Percentiles rank a stretch among this genome's conserved stretches.
Evolutionary conservation across 2,329 filamentous ascomycete species (phyloP).

Genomic region (Pleomassaria siparia): DNA sequence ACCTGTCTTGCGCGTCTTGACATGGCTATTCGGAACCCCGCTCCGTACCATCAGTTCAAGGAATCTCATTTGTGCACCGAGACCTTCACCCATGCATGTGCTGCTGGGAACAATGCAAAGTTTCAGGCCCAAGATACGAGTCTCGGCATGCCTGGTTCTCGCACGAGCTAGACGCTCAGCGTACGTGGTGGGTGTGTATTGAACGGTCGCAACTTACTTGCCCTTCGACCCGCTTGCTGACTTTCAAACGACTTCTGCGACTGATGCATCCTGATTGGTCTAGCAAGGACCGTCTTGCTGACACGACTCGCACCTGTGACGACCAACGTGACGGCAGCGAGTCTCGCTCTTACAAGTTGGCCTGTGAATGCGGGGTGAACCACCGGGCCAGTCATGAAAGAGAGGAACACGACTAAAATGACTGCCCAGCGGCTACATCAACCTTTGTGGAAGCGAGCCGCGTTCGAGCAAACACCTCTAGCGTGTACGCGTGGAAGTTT

Average conservation of each 20-base stretch:
- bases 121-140: slow-evolving; percentile 18
- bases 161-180: slow-evolving; percentile 20
- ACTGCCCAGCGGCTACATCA: too few species aligned
- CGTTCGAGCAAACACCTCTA: too few species aligned
- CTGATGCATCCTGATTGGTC: slow-evolving; percentile 7
- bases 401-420: too few species aligned
- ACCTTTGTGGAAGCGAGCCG: too few species aligned
- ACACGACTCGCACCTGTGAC: slow-evolving; percentile 14
- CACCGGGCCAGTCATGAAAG: too few species aligned
- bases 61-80: slow-evolving; percentile 18
- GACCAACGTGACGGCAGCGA: too few species aligned
- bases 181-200: slow-evolving; percentile 19
- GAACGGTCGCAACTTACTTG: slow-evolving; percentile 16
- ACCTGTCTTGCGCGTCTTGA: slow-evolving; percentile 35
- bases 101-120: slow-evolving; percentile 15
- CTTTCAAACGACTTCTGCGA: slow-evolving; percentile 11
- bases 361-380: too few species aligned
- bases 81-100: slow-evolving; percentile 27
- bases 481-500: too few species aligned
- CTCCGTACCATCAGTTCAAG: slow-evolving; percentile 30
- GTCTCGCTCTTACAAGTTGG: too few species aligned
- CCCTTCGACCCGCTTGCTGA: slow-evolving; percentile 2
- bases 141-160: slow-evolving; percentile 21
- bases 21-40: slow-evolving; percentile 32
- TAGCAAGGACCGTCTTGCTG: slow-evolving; percentile 2